Evolutionary conservation across 148 eudicot species (phyloP).

Genomic region (Gaultheria prostrata): DNA sequence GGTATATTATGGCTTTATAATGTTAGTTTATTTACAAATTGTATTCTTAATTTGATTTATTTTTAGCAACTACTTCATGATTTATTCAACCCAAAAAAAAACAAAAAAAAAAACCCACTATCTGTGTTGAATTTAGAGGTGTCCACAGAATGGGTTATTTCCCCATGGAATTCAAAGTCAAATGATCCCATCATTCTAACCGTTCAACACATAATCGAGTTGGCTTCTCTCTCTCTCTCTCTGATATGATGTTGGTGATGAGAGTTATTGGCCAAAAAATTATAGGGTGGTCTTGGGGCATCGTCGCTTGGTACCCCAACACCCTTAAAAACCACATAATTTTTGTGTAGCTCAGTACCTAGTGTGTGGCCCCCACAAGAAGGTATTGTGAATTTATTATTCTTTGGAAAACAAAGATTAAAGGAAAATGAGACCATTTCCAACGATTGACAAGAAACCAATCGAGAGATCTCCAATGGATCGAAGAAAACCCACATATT

Average conservation of each 20-base stretch:
- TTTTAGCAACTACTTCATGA: background rate
- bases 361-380: too few species aligned
- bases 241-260: slow-evolving; percentile 29
- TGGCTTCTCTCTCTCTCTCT: background rate
- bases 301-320: too few species aligned
- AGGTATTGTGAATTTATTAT: too few species aligned
- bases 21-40: background rate
- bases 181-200: slow-evolving; percentile 11
- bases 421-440: too few species aligned
- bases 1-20: background rate
- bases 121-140: background rate
- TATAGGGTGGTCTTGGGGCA: too few species aligned
- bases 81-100: background rate
- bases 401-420: too few species aligned
- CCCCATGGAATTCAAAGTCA: slow-evolving; percentile 10
- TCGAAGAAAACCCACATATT: too few species aligned
- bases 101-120: background rate
- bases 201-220: slow-evolving; percentile 1
- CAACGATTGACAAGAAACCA: too few species aligned
- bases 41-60: background rate
- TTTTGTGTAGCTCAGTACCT: too few species aligned
- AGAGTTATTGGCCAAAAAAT: background rate
- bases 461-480: too few species aligned
- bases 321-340: too few species aligned
- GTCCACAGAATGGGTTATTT: background rate